phyloP scores from a whole-genome alignment of 2,329 filamentous ascomycete species.

The Xylaria sp. region DNA sequence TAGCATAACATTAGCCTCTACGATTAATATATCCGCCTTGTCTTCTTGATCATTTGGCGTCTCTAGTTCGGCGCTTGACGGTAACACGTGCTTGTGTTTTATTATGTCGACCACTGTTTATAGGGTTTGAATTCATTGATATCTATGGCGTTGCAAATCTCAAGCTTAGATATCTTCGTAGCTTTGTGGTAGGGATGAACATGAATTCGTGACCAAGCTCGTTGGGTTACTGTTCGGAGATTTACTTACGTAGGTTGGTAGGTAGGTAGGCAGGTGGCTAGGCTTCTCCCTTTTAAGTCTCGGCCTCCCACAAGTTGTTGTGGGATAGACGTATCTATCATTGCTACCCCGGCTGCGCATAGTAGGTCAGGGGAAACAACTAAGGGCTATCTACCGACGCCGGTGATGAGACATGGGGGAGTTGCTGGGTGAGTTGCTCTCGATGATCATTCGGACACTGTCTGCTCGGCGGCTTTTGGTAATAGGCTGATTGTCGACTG shows the following conservation, averaged over 20 bases:
- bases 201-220: background rate
- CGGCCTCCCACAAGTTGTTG: too few species aligned
- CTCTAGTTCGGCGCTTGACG: background rate
- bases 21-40: background rate
- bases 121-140: background rate
- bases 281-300: background rate
- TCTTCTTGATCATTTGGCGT: background rate
- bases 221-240: too few species aligned
- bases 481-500: background rate
- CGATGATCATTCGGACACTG: background rate
- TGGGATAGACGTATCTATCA: too few species aligned
- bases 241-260: too few species aligned
- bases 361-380: too few species aligned
- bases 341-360: too few species aligned
- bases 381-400: too few species aligned
- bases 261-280: background rate
- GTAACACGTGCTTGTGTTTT: background rate
- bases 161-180: background rate
- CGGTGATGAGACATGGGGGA: background rate
- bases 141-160: background rate
- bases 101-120: background rate
- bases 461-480: background rate
- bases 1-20: background rate
- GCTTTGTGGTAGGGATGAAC: background rate
- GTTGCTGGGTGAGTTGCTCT: background rate